Conservation (phyloP, 495 filamentous ascomycete species). For the Penicillium ucsense region DNA sequence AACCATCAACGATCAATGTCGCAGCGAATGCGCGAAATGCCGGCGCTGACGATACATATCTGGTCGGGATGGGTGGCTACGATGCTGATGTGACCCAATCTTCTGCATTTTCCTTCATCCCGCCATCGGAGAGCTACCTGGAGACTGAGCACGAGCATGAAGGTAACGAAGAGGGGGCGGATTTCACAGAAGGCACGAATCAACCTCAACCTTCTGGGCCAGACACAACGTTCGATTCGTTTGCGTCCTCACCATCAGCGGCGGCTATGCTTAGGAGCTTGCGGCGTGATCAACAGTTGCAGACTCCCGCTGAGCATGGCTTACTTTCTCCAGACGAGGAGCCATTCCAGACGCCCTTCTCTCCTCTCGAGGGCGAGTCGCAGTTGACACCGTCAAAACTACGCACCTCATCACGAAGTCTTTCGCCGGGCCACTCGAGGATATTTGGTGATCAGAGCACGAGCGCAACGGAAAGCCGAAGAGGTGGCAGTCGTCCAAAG, state of each 20-base stretch:
- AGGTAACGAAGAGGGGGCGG: background rate
- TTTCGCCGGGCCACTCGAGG: constrained; percentile 29
- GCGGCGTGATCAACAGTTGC: constrained; percentile 16
- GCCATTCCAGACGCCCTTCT: constrained; percentile 13
- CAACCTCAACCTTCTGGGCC: constrained; percentile 28
- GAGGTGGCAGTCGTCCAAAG: constrained; percentile 47
- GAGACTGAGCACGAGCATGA: constrained; percentile 9
- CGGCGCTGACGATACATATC: constrained; percentile 35
- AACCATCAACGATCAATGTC: constrained; percentile 38
- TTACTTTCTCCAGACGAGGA: constrained; percentile 20
- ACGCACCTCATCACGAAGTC: constrained; percentile 17
- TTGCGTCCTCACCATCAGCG: constrained; percentile 58
- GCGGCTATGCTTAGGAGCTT: constrained; percentile 51
- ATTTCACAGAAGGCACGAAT: constrained; percentile 14
- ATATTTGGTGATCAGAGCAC: constrained; percentile 24
- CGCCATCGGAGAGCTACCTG: constrained; percentile 17
- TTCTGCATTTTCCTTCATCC: constrained; percentile 20
- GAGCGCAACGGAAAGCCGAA: constrained; percentile 24
- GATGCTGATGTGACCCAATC: constrained; percentile 14
- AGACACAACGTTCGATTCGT: constrained; percentile 49
- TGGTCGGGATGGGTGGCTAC: constrained; percentile 26
- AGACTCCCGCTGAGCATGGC: constrained; percentile 11
- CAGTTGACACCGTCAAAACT: constrained; percentile 25
- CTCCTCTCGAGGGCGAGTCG: constrained; percentile 17
- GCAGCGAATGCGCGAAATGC: constrained; percentile 13